Base-by-base conservation (phyloP, 345 rosid species). In the Durio zibethinus region DNA sequence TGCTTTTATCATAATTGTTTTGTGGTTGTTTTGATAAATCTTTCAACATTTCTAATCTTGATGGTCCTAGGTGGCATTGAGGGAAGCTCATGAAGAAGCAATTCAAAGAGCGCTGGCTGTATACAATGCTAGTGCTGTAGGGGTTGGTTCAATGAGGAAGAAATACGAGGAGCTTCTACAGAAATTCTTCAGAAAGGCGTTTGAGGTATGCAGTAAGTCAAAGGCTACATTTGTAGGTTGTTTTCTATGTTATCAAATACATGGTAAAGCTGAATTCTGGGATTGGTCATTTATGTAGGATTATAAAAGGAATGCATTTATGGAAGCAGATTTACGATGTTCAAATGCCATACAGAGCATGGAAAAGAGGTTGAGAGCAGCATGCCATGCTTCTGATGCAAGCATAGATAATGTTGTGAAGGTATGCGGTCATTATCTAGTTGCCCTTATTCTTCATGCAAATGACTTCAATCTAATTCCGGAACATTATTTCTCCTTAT, bases 11-110 rank as follows among this genome's bases (percentile, higher is more conserved):
- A 3, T 74, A 50, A 53, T 79, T 59, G 7, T 71, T 77, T 7
- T 29, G 29, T 71, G 76, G 33, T 36, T 59, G 31, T 60, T 65
- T 69, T 54, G 52, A 16, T 35, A 14, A n/a, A 73, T 10, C 67
- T 59, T 80, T 50, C 10, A 75, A 79, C 53, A 76, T 78, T 75
- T 77, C 83, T 74, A 85, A 84, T 79, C 71, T 61, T 71, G 43
- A 40, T 81, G 31, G 60, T 84, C 84, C 50, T 76, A 97, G 99
- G 93, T 66, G 80, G 89, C 86, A 42, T 76, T 94, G 84, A 88
- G 94, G 84, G 98, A 97, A 87, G 94, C 93, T 27, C 94, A 94
- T 75, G 99, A 97, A 83, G 94, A 83, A 81, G 98, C 98, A 61
- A 89, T 89, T 72, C 90, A 86, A 70, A 94, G 82, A 66, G 86